Conservation (phyloP, 371 early-diverging fungal genomes). For the Mortierella sp. region DNA sequence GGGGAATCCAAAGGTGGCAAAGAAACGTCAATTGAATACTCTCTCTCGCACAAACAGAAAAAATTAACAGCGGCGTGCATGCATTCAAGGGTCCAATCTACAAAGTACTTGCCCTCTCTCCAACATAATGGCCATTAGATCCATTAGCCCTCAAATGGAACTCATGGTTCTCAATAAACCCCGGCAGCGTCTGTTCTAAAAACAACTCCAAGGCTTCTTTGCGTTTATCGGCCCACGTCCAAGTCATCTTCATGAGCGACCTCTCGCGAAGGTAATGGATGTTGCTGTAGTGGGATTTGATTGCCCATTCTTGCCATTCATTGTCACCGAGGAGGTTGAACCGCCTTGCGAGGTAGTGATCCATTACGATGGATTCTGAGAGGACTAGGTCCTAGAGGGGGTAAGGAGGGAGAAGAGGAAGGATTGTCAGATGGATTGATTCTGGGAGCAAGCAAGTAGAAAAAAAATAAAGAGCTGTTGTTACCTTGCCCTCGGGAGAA, state of each 20-base stretch:
- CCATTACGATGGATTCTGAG: slow-evolving; percentile 34
- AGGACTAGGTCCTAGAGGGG: slow-evolving; percentile 24
- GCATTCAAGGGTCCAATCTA: neutral
- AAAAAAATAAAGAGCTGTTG: too few relatives aligned
- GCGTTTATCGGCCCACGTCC: slow-evolving; percentile 24
- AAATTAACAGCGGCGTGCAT: too few relatives aligned
- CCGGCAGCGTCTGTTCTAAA: slow-evolving; percentile 15
- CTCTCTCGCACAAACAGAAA: neutral
- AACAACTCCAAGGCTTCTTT: slow-evolving; percentile 21
- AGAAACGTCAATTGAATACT: neutral
- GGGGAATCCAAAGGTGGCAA: neutral
- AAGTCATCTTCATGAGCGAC: slow-evolving; percentile 24
- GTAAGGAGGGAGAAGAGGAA: neutral
- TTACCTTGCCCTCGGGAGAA: slow-evolving; percentile 37
- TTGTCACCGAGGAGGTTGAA: slow-evolving; percentile 39
- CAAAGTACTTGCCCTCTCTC: slow-evolving; percentile 19
- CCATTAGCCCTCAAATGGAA: slow-evolving; percentile 45
- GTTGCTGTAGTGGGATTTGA: slow-evolving; percentile 34
- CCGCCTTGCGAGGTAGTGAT: slow-evolving; percentile 36
- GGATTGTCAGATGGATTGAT: too few relatives aligned
- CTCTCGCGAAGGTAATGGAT: slow-evolving; percentile 48
- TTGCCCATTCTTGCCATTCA: slow-evolving; percentile 36
- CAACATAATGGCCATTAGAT: slow-evolving; percentile 37
- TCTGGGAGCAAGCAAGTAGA: too few relatives aligned
- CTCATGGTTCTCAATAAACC: slow-evolving; percentile 38